A percentile compares a stretch with the other conserved stretches of the same genome.
phyloP scores from a whole-genome alignment of 2,329 filamentous ascomycete species.

The Trichoderma afroharzianum region DNA sequence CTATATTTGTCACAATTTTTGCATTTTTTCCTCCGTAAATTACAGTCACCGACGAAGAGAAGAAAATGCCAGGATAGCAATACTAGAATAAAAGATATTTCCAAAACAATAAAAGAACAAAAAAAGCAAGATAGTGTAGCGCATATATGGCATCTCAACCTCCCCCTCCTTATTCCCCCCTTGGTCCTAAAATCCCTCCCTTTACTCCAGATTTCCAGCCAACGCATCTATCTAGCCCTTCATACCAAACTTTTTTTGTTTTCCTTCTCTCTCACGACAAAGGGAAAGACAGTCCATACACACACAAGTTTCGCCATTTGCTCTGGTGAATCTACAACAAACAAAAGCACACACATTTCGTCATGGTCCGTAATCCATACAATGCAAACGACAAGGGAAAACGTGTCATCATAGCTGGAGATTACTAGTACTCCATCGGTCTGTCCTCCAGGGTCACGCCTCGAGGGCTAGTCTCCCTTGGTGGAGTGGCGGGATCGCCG shows the following conservation, averaged over 20 bases:
- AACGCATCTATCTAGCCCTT: conserved; percentile 7
- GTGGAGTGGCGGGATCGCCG: conserved; percentile 34
- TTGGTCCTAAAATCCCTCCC: background rate
- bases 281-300: background rate
- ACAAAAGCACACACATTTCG: conserved; percentile 9
- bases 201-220: conserved; percentile 10
- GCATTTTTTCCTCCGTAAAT: background rate
- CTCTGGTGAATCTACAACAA: conserved; percentile 11
- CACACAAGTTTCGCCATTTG: background rate
- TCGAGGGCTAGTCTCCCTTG: conserved; percentile 33
- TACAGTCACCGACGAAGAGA: background rate
- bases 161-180: background rate
- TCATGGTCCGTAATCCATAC: conserved; percentile 20
- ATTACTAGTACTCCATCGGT: conserved; percentile 48
- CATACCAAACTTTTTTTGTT: conserved; percentile 7
- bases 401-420: background rate
- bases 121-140: conserved; percentile 7
- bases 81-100: background rate
- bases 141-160: conserved; percentile 5
- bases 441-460: conserved; percentile 51
- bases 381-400: conserved; percentile 13
- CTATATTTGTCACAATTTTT: background rate
- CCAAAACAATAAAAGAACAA: background rate
- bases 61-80: background rate
- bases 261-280: background rate